A percentile compares a stretch with the other conserved stretches of the same genome.
Evolutionary conservation across 768 basidiomycete genomes (phyloP).

Genomic region (Tulasnella sp.): DNA sequence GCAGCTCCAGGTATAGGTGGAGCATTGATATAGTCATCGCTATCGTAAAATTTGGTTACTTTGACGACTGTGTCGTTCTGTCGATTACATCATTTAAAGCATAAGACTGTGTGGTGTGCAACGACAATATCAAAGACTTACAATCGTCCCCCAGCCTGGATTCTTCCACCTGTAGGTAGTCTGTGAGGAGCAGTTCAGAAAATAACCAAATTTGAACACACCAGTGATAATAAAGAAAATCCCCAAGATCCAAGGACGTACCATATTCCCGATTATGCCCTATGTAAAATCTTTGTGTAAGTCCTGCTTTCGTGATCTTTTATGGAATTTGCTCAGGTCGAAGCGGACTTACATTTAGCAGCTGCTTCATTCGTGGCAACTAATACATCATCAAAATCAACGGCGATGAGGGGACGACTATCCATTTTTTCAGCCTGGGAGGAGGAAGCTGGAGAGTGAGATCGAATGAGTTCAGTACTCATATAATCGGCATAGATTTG

Average conservation of each 20-base stretch:
- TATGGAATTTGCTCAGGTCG: not conserved
- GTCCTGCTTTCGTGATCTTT: not conserved
- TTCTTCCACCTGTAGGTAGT: too few relatives aligned
- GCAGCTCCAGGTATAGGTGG: constrained; percentile 47
- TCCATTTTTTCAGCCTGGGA: too few relatives aligned
- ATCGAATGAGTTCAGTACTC: too few relatives aligned
- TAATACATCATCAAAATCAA: constrained; percentile 59
- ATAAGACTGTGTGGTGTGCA: not conserved
- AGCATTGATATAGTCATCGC: constrained; percentile 35
- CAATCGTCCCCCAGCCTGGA: constrained; percentile 43
- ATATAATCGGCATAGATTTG: too few relatives aligned
- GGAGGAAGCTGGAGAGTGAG: too few relatives aligned
- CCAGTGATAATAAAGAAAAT: constrained; percentile 41
- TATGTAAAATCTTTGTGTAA: constrained; percentile 21
- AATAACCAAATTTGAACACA: not conserved
- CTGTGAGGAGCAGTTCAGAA: too few relatives aligned
- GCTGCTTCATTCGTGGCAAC: constrained; percentile 46
- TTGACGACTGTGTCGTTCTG: constrained; percentile 41
- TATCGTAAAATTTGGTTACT: constrained; percentile 45
- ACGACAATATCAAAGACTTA: constrained; percentile 1
- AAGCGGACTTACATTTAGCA: constrained; percentile 38
- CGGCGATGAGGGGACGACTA: constrained; percentile 35
- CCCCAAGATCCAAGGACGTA: constrained; percentile 40
- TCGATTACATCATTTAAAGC: not conserved
- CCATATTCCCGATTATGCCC: constrained; percentile 56